Conservation (phyloP, 2,329 filamentous ascomycete species). For the Periconia sp. region DNA sequence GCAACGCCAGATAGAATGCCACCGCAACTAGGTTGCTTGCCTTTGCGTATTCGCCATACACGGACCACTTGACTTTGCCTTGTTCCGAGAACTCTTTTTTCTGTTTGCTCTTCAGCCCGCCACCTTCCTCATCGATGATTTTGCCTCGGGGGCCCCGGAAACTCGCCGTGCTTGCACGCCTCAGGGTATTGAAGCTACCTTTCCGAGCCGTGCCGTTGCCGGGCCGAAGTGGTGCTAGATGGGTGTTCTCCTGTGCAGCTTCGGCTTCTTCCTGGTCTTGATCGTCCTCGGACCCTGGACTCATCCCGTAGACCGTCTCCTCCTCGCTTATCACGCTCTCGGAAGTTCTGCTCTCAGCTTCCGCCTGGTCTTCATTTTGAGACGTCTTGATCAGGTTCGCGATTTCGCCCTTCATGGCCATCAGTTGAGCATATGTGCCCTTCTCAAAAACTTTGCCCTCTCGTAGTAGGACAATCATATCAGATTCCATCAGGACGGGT, state of each 20-base stretch:
- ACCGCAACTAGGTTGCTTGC: constrained; percentile 91
- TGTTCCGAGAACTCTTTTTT: constrained; percentile 88
- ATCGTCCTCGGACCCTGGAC: constrained; percentile 57
- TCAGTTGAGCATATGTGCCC: constrained; percentile 87
- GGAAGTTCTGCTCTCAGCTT: constrained; percentile 54
- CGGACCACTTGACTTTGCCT: constrained; percentile 97
- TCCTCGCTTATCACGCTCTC: constrained; percentile 71
- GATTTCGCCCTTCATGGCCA: constrained; percentile 93
- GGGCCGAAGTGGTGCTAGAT: constrained; percentile 75
- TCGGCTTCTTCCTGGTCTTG: constrained; percentile 60
- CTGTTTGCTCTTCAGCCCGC: constrained; percentile 77
- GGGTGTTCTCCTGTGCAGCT: constrained; percentile 72
- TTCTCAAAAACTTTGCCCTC: constrained; percentile 84
- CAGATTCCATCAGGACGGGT: constrained; percentile 84
- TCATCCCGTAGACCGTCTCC: constrained; percentile 62
- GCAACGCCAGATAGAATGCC: constrained; percentile 74
- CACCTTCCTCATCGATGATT: constrained; percentile 81
- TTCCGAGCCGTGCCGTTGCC: constrained; percentile 64
- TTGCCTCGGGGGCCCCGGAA: constrained; percentile 88
- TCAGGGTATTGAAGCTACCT: constrained; percentile 76
- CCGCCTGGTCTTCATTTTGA: constrained; percentile 59
- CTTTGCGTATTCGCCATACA: constrained; percentile 93
- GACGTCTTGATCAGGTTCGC: constrained; percentile 81
- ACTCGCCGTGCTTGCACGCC: constrained; percentile 89
- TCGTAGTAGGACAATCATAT: constrained; percentile 84